A percentile compares a stretch with the other conserved stretches of the same genome.
Conservation (phyloP, 2,329 filamentous ascomycete species). For the Fusarium humuli region DNA sequence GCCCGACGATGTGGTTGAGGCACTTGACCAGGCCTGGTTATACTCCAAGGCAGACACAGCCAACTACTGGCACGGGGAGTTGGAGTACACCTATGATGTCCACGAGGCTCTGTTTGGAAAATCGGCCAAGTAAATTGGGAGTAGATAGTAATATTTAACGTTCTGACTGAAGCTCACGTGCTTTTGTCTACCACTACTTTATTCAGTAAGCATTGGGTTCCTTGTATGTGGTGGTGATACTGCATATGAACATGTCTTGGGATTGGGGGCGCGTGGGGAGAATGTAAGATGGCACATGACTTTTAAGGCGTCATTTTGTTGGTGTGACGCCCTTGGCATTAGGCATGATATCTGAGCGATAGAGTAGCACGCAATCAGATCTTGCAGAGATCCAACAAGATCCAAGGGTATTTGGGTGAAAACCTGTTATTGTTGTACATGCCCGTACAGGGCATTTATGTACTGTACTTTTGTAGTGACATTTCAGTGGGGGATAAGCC, state of each 20-base stretch:
- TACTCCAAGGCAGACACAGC: constrained; percentile 69
- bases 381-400: constrained; percentile 13
- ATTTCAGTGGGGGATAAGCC: background rate
- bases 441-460: background rate
- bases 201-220: background rate
- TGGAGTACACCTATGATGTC: constrained; percentile 76
- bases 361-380: constrained; percentile 33
- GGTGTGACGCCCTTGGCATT: constrained; percentile 4
- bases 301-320: constrained; percentile 32
- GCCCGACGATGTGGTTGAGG: constrained; percentile 79
- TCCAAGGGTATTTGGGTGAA: background rate
- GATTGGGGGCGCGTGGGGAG: constrained; percentile 33
- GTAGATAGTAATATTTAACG: constrained; percentile 11
- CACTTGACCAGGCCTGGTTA: constrained; percentile 81
- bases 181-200: background rate
- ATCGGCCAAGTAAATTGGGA: constrained; percentile 53
- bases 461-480: constrained; percentile 11
- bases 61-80: constrained; percentile 68
- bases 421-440: constrained; percentile 11
- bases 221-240: constrained; percentile 22
- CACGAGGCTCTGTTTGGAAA: constrained; percentile 67
- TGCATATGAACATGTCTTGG: constrained; percentile 14
- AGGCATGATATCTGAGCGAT: constrained; percentile 12
- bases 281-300: constrained; percentile 40
- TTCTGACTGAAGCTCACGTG: constrained; percentile 13